These are phyloP conservation scores for Coniferiporia sulphurascens DNA, from an alignment of 1,284 basidiomycete species.

Conservation along the genomic window DNA sequence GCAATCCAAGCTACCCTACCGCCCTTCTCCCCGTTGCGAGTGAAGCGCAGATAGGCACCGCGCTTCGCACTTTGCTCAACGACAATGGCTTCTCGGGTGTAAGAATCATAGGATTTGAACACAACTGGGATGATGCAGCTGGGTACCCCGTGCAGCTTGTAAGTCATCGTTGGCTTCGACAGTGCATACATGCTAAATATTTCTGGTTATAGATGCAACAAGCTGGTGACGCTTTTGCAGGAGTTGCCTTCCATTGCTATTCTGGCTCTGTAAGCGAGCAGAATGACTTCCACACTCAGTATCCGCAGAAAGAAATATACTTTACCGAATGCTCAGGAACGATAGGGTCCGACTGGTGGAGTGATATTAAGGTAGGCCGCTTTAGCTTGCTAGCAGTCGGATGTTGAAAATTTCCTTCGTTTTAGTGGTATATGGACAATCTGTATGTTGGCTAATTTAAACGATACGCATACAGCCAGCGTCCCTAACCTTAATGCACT, in stretches of 20 bases:
- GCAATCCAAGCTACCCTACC: constrained; percentile 49
- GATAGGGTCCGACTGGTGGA: constrained; percentile 69
- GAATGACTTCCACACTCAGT: constrained; percentile 40
- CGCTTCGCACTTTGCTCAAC: constrained; percentile 43
- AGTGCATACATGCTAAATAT: not conserved
- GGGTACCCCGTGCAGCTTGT: constrained; percentile 40
- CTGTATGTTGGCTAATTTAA: constrained; percentile 38
- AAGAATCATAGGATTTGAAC: constrained; percentile 46
- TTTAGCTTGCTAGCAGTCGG: not conserved
- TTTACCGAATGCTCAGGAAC: constrained; percentile 50
- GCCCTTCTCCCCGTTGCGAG: constrained; percentile 37
- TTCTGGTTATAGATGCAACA: constrained; percentile 39
- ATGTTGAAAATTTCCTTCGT: constrained; percentile 12
- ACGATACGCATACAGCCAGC: not conserved
- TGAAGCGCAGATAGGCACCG: constrained; percentile 42
- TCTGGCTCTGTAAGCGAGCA: constrained; percentile 37
- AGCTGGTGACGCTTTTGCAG: constrained; percentile 40
- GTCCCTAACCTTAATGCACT: not conserved
- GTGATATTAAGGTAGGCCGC: constrained; percentile 59
- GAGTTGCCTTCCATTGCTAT: constrained; percentile 51
- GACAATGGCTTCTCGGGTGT: constrained; percentile 42
- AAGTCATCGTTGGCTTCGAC: not conserved
- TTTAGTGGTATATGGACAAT: constrained; percentile 71
- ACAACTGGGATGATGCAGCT: constrained; percentile 49
- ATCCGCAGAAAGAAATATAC: constrained; percentile 45